Percentiles rank a stretch among this genome's conserved stretches.
phyloP scores from a whole-genome alignment of 352 stramenopile species.

The Phytopythium montanum region DNA sequence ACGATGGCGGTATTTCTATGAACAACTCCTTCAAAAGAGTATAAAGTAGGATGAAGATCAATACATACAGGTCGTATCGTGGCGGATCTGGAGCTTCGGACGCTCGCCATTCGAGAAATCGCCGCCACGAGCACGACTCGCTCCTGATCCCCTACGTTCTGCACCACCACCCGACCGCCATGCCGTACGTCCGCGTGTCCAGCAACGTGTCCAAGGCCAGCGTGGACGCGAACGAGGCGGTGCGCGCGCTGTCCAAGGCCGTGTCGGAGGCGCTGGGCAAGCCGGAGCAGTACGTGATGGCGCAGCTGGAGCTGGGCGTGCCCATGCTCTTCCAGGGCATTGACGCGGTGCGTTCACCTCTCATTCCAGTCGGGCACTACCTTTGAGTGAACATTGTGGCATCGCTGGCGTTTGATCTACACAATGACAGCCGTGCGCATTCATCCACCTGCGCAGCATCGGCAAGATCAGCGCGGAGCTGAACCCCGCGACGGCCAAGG shows the following conservation, averaged over 20 bases:
- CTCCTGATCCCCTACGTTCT: background rate
- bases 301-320: constrained; percentile 28
- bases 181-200: constrained; percentile 37
- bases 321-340: constrained; percentile 26
- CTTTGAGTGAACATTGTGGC: background rate
- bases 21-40: background rate
- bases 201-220: constrained; percentile 30
- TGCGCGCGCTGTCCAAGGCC: constrained; percentile 33
- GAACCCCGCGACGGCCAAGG: constrained; percentile 26
- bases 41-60: background rate
- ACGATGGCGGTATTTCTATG: background rate
- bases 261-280: constrained; percentile 26
- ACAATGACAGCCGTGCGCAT: constrained; percentile 26
- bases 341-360: constrained; percentile 14
- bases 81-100: background rate
- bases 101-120: background rate
- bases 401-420: background rate
- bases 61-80: background rate
- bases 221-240: constrained; percentile 20
- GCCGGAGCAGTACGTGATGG: constrained; percentile 33
- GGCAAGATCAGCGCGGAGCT: constrained; percentile 26
- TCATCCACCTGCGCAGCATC: constrained; percentile 34
- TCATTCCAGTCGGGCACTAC: background rate
- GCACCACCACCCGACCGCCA: constrained; percentile 4
- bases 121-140: background rate